Evolutionary conservation across 257 asterid genomes (phyloP).

Genomic region (Solanum clarkiae): DNA sequence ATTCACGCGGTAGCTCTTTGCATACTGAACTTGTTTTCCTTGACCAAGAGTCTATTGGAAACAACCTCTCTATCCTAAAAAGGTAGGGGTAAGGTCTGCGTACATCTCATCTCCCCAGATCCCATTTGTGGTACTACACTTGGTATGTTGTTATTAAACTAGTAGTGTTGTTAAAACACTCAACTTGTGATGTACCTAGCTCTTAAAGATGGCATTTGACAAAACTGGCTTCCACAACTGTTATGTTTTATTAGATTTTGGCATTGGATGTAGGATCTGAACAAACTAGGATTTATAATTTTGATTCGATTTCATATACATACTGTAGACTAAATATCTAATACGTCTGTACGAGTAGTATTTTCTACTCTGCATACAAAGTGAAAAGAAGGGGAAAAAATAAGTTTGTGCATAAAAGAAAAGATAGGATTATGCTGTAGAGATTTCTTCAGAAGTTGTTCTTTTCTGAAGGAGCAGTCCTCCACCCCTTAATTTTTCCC

Average conservation of each 20-base stretch:
- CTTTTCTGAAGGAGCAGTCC: not conserved
- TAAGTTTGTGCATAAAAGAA: not conserved
- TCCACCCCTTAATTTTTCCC: not conserved
- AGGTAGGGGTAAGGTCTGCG: not conserved
- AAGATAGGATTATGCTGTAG: not conserved
- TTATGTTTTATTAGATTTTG: not conserved
- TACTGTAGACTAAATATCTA: not conserved
- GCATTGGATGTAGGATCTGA: not conserved
- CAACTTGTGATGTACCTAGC: not conserved
- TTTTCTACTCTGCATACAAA: not conserved
- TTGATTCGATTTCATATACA: not conserved
- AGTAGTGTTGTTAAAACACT: not conserved
- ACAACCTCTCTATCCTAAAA: not conserved
- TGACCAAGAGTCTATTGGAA: not conserved
- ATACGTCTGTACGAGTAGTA: not conserved
- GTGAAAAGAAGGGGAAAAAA: not conserved
- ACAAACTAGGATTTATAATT: not conserved
- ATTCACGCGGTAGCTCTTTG: not conserved
- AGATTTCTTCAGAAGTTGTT: not conserved
- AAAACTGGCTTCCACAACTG: not conserved
- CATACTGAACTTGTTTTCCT: not conserved
- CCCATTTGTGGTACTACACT: not conserved
- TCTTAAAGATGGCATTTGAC: not conserved
- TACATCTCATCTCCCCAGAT: not conserved
- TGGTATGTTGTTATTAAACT: not conserved